A percentile compares a stretch with the other conserved stretches of the same genome.
These are phyloP conservation scores for Aspergillus thermomutatus DNA, from an alignment of 2,329 filamentous ascomycete species.

Conservation along the genomic window DNA sequence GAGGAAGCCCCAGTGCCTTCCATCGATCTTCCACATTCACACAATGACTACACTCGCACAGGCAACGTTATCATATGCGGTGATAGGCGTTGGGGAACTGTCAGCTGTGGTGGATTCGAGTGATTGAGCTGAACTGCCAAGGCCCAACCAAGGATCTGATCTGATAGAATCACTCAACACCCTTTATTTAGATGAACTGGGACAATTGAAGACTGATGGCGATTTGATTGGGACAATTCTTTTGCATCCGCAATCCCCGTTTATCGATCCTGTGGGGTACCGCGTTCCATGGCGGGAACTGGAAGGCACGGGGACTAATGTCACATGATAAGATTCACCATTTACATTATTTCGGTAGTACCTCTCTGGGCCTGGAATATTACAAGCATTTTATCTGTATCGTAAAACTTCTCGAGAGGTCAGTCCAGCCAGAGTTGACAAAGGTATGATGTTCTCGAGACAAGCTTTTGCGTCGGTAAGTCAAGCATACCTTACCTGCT, in stretches of 20 bases:
- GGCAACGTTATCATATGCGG: neutral
- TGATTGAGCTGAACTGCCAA: neutral
- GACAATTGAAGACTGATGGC: neutral
- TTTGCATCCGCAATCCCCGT: neutral
- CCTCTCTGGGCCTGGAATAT: neutral
- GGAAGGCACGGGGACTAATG: neutral
- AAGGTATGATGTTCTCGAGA: neutral
- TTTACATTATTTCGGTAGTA: too few relatives aligned
- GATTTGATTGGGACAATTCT: neutral
- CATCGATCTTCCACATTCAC: neutral
- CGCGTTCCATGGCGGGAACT: neutral
- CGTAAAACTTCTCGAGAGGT: neutral
- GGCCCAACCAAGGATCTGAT: neutral
- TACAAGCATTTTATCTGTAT: neutral
- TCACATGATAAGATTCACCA: neutral
- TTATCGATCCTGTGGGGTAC: neutral
- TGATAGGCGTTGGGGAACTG: too few relatives aligned
- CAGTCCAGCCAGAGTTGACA: neutral
- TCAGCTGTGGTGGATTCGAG: neutral
- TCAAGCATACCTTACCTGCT: neutral
- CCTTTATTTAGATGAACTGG: neutral
- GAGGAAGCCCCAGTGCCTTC: constrained; percentile 4
- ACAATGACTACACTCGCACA: neutral
- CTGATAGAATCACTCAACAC: neutral
- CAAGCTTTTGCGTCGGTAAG: neutral